A percentile compares a stretch with the other conserved stretches of the same genome.
These are phyloP conservation scores for Triticum timopheevii DNA, from an alignment of 176 grass and related monocot genomes.

Conservation along the genomic window DNA sequence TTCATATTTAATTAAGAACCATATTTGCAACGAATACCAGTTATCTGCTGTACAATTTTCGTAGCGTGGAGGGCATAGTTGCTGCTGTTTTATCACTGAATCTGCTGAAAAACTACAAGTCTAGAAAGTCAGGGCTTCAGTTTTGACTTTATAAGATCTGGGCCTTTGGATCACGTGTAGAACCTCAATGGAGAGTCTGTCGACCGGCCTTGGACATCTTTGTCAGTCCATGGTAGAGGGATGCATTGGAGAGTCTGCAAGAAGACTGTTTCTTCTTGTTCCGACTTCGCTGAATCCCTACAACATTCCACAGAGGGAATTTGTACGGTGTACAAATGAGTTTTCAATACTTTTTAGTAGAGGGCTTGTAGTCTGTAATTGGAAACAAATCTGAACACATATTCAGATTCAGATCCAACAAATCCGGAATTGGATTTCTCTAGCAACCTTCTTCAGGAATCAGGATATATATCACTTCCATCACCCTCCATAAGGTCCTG, in stretches of 20 bases:
- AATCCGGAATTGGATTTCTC: neutral
- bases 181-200: no score
- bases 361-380: neutral
- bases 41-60: no score
- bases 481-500: conserved; percentile 23
- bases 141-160: no score
- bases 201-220: no score
- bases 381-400: neutral
- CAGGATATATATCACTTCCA: neutral
- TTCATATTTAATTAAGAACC: no score
- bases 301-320: neutral
- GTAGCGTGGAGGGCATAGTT: no score
- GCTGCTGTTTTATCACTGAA: no score
- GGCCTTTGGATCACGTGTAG: no score
- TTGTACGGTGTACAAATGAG: no score
- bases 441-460: neutral
- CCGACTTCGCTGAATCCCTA: neutral
- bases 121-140: no score
- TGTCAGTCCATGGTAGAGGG: neutral
- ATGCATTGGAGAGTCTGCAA: neutral
- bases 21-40: no score
- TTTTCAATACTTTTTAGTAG: neutral
- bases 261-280: neutral
- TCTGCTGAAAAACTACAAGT: no score
- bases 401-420: neutral